Evolutionary conservation across 192 early-diverging fungal species (phyloP), one percentile per base, ranked within the genome.

Genomic region (Jimgerdemannia lactiflua): DNA sequence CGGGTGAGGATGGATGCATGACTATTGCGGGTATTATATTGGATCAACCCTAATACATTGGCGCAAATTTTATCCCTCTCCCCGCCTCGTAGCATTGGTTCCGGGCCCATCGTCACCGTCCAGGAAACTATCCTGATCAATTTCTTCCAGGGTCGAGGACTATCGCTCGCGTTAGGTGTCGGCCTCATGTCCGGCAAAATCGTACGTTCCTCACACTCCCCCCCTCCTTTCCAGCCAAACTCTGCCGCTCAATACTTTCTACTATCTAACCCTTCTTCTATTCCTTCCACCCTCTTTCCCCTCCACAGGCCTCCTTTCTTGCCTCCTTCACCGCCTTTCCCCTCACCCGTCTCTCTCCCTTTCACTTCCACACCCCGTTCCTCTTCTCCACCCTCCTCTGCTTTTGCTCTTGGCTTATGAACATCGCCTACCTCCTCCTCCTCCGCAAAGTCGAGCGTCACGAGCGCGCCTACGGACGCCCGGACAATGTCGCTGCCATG

Each of bases 321-420:
- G 42, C 64, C 66, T 29, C 65, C 42, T 42, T 72, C 67, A 11
- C 71, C 63, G 42, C 74, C 29, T 63, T 63, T 42, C 20, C 72
- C 71, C 71, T 73, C 67, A 73, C 42, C n/a, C 42, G 72, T 43
- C 64, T 74, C 67, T 74, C 74, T 44, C 17, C 4, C 70, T 49
- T 70, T 11, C 63, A 54, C 42, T 19, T 75, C 75, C 49, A 59
- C 49, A 59, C 49, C 49, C 49, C 49, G 0, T 59, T 59, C 49
- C 49, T 59, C 49, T 88, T 92, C 43, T 89, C 91, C 43, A 82
- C 91, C 67, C 54, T 84, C 6, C 83, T 92, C 18, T 94, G 92
- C 63, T 74, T 90, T 4, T 66, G 90, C 40, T 92, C 93, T 3
- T 91, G 89, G 89, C 72, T 80, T 18, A 88, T 92, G 74, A 93